Evolutionary conservation across 2,329 filamentous ascomycete genomes (phyloP), one percentile per base, ranked within the genome.

Genomic region (Aspergillus sergii): DNA sequence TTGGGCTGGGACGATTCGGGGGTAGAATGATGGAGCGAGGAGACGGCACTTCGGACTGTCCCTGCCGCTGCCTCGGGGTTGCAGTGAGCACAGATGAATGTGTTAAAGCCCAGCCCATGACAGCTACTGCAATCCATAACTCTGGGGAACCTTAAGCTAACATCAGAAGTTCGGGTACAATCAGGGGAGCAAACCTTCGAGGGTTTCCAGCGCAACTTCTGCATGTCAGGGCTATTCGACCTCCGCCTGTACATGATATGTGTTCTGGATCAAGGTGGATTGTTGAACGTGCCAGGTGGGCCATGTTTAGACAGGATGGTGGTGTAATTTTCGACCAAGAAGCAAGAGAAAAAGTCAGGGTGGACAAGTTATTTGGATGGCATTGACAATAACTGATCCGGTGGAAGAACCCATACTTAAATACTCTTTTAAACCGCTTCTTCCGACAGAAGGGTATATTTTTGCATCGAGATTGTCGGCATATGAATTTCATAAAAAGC

Each of bases 171-270:
- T 19, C 11, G 2, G 11, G 10, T 11, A 12, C 12, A 16, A 23
- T 19, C 16, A 39, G 30, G 34, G 21, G 16, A 57, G 54, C 58
- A 34, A 70, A 78, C 76, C 76, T 73, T 28, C 76, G 75, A 59
- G 75, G 74, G 63, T 78, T 76, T 0, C 76, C 76, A 21, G 76
- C 76, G 54, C 76, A 78, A 51, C 64, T 65, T n/a, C 70, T 70
- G 64, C 76, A 78, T 51, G 75, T 78, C 16, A 73, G 9, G 28
- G 39, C 39, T 41, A 76, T 73, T 6, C 71, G 75, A 48, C 68
- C 68, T 4, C 76, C 76, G 14, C 75, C 72, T 39, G 75, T 72
- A 66, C 76, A 78, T 12, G 72, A 73, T 9, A 66, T 71, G 54
- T 77, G 75, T 5, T 66, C 63, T 2, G 76, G 76, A 55, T 78